These are phyloP conservation scores for Hypericum perforatum DNA, from an alignment of 345 rosid species.

Conservation along the genomic window DNA sequence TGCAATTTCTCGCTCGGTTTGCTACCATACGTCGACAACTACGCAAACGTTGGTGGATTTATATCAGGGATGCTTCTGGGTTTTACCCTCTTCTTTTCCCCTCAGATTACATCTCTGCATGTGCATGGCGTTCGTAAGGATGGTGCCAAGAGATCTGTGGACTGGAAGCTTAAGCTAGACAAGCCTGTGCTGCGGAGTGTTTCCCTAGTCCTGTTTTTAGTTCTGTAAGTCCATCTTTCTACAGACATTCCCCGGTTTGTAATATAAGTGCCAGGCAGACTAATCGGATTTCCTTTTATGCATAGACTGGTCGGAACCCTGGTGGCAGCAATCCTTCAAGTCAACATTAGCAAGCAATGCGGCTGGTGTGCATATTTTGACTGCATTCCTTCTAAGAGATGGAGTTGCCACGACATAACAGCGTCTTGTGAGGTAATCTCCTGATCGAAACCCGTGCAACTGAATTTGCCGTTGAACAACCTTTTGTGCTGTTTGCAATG, in stretches of 20 bases:
- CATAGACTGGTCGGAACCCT: constrained; percentile 47
- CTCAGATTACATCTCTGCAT: constrained; percentile 34
- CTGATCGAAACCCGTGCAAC: too few relatives aligned
- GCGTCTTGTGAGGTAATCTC: constrained; percentile 53
- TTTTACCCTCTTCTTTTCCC: constrained; percentile 48
- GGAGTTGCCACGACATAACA: constrained; percentile 69
- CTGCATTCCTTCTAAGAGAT: constrained; percentile 51
- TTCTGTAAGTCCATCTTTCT: constrained; percentile 40
- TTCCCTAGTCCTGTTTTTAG: constrained; percentile 41
- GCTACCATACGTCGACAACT: constrained; percentile 63
- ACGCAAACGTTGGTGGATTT: constrained; percentile 68
- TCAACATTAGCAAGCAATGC: constrained; percentile 53
- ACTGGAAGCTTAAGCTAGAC: constrained; percentile 53
- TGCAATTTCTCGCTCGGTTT: constrained; percentile 59
- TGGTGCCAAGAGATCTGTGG: constrained; percentile 30
- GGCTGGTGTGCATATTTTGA: constrained; percentile 58
- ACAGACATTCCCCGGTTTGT: neutral
- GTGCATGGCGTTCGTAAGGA: constrained; percentile 41
- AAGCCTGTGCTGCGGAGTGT: constrained; percentile 52
- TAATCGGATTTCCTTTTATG: constrained; percentile 5
- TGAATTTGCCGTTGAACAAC: too few relatives aligned
- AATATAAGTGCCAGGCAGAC: neutral
- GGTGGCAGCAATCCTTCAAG: constrained; percentile 32
- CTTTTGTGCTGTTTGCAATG: too few relatives aligned
- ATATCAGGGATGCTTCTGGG: constrained; percentile 73